Evolutionary conservation across 352 stramenopile species (phyloP).

Genomic region (Globisporangium irregulare): DNA sequence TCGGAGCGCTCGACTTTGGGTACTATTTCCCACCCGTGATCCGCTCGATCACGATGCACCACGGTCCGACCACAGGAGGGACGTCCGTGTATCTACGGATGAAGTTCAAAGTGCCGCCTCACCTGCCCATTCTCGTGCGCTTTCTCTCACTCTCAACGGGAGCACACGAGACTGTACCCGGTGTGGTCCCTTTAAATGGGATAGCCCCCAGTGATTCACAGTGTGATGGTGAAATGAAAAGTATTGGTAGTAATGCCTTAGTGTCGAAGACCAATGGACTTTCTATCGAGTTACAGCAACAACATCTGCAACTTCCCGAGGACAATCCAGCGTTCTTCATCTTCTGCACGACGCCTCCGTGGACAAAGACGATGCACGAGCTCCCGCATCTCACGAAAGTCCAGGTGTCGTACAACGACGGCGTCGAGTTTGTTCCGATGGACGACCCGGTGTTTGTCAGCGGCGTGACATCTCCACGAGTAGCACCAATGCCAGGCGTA

Average conservation of each 20-base stretch:
- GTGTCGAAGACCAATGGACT: not conserved
- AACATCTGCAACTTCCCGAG: conserved; percentile 1
- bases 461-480: conserved; percentile 8
- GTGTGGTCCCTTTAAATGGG: conserved; percentile 7
- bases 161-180: conserved; percentile 21
- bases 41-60: conserved; percentile 58
- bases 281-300: not conserved
- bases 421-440: conserved; percentile 44
- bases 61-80: conserved; percentile 57
- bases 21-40: conserved; percentile 63
- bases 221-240: not conserved
- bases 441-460: conserved; percentile 18
- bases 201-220: not conserved
- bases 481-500: not conserved
- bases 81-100: conserved; percentile 57
- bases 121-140: conserved; percentile 45
- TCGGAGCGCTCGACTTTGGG: conserved; percentile 41
- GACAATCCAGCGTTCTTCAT: conserved; percentile 44
- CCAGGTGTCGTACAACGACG: conserved; percentile 66
- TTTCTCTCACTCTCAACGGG: conserved; percentile 40
- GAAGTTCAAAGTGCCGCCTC: conserved; percentile 63
- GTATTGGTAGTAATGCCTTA: not conserved
- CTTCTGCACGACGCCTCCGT: conserved; percentile 42
- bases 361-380: conserved; percentile 26
- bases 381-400: conserved; percentile 60